Conservation (phyloP, 768 basidiomycete genomes). For the Russula dissimulans region DNA sequence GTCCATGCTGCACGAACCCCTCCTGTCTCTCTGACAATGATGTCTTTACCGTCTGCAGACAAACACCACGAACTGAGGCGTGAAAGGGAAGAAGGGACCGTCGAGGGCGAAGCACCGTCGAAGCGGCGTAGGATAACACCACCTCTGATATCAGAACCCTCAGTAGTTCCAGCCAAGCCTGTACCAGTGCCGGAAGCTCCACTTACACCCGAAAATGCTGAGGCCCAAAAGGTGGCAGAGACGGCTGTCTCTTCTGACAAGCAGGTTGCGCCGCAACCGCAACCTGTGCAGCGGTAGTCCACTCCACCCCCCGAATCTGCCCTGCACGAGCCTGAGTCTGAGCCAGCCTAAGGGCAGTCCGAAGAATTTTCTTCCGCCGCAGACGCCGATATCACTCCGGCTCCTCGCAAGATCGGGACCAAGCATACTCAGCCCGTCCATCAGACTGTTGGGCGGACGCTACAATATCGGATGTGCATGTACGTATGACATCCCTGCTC, state of each 20-base stretch:
- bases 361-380: too few relatives aligned
- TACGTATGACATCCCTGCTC: conserved; percentile 55
- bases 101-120: neutral
- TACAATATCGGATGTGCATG: conserved; percentile 76
- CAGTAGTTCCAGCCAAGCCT: neutral
- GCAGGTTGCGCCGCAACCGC: neutral
- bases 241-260: neutral
- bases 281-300: too few relatives aligned
- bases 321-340: too few relatives aligned
- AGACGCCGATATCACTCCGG: too few relatives aligned
- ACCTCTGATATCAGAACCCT: neutral
- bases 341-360: too few relatives aligned
- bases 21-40: neutral
- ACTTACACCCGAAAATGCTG: neutral
- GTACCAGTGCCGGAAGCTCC: neutral
- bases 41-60: neutral
- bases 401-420: too few relatives aligned
- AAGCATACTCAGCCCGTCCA: too few relatives aligned
- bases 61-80: neutral
- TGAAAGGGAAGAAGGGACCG: neutral
- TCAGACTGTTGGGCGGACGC: too few relatives aligned
- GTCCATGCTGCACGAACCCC: neutral
- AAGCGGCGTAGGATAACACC: conserved; percentile 10
- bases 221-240: neutral
- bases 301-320: too few relatives aligned